Base-by-base conservation (phyloP, 441 rosid genomes). In the Brassica hybrid region DNA sequence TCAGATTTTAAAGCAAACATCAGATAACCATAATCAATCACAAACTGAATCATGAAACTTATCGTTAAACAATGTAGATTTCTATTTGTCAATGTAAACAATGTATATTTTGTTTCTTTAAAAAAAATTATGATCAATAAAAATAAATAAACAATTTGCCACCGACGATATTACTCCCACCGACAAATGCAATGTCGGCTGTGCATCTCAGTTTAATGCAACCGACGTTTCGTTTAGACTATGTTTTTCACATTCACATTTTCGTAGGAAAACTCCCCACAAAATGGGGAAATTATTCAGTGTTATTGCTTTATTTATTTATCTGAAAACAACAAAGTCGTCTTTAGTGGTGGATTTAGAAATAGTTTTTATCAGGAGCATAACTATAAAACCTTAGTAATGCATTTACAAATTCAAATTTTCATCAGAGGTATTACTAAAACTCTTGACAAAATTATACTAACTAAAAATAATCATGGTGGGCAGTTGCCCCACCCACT, bases 101-200 rank as follows among this genome's bases (percentile, higher is more conserved):
- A 13, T 48, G 16, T n/a, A 48, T 1, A 2, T 21, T 21, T 21
- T 21, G 54, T 5, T 5, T 6, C 14, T 50, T 5, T 5, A 14
- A 45, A 6, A 32, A 32, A 32, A 38, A 38, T 14, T 52, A 14
- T 52, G 19, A 52, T 50, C 6, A 48, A 5, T 5, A 50, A 50
- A 52, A 52, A 67, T 41, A 79, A 73, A 73, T 25, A 79, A 59
- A 17, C 3, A 68, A 61, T 45, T 14, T 5, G 71, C 48, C 79
- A 79, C 82, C 82, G 82, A 79, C 82, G 82, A 56, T 62, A 54
- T 63, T 79, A 50, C 10, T 64, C 4, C 23, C 75, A 79, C 82
- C 82, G 82, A 79, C 82, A 74, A 63, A 38, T 63, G 48, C 65
- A 19, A 8, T 74, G 79, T 79, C 82, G 82, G 82, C 57, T 52